A percentile compares a stretch with the other conserved stretches of the same genome.
These are phyloP conservation scores for Ailanthus altissimus DNA, from an alignment of 345 rosid species.

Conservation along the genomic window DNA sequence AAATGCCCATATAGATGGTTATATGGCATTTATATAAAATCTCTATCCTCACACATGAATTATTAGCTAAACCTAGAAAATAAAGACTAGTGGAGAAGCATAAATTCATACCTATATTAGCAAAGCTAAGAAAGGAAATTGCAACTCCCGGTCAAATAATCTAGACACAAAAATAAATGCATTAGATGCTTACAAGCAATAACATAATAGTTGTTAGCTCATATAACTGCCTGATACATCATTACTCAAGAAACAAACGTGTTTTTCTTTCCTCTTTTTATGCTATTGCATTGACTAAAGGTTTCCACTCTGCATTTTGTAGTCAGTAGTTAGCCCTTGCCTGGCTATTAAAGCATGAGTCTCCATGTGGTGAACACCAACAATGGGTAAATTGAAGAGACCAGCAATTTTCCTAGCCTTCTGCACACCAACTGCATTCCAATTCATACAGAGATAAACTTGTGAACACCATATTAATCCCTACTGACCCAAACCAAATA, in stretches of 20 bases:
- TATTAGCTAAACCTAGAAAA: constrained; percentile 9
- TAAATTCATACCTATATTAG: constrained; percentile 69
- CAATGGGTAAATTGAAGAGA: constrained; percentile 61
- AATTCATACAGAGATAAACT: constrained; percentile 12
- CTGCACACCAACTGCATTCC: constrained; percentile 79
- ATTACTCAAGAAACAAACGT: constrained; percentile 1
- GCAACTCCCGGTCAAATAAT: constrained; percentile 67
- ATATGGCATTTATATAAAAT: not conserved
- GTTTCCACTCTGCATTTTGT: constrained; percentile 1
- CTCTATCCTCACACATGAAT: not conserved
- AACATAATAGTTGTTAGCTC: not conserved
- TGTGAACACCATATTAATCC: not conserved
- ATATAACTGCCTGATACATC: not conserved
- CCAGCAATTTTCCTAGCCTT: constrained; percentile 84
- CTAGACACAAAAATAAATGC: constrained; percentile 34
- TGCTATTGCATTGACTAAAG: not conserved
- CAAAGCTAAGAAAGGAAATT: constrained; percentile 89
- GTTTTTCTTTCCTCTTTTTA: constrained; percentile 1
- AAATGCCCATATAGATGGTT: not conserved
- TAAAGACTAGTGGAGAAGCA: not conserved
- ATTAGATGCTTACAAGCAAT: constrained; percentile 8
- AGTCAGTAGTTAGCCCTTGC: constrained; percentile 32
- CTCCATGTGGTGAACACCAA: constrained; percentile 96
- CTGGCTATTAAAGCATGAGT: constrained; percentile 94
- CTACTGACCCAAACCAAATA: not conserved